phyloP scores from a whole-genome alignment of 1,139 yeast genomes.

The Yamadazyma triangularis region DNA sequence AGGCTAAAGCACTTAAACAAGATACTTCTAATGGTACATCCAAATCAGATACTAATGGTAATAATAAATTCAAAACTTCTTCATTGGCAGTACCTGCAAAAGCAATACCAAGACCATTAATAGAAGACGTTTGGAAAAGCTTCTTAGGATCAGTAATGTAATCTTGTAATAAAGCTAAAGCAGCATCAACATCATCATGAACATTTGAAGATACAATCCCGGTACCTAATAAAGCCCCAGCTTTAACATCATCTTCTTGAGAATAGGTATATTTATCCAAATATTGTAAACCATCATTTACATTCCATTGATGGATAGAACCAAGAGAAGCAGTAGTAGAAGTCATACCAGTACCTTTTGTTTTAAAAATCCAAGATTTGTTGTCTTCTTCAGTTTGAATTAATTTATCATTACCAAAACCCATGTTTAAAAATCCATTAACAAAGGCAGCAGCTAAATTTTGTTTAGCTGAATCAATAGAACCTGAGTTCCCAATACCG shows the following conservation, averaged over 20 bases:
- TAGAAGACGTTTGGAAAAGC: conserved; percentile 71
- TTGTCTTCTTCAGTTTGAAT: conserved; percentile 70
- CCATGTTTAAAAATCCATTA: conserved; percentile 86
- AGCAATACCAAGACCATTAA: conserved; percentile 89
- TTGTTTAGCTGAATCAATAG: conserved; percentile 92
- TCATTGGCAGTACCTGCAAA: conserved; percentile 93
- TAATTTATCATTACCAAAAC: conserved; percentile 83
- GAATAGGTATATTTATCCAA: conserved; percentile 88
- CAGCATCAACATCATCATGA: conserved; percentile 94
- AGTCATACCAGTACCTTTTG: conserved; percentile 90
- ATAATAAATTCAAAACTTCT: conserved; percentile 69
- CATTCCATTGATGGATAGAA: conserved; percentile 87
- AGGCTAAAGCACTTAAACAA: conserved; percentile 82
- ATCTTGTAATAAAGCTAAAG: conserved; percentile 79
- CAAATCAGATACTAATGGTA: conserved; percentile 85
- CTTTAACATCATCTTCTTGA: conserved; percentile 81
- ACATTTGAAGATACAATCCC: conserved; percentile 94
- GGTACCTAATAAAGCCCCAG: conserved; percentile 95
- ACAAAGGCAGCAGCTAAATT: conserved; percentile 95
- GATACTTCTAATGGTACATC: conserved; percentile 73
- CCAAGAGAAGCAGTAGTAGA: conserved; percentile 94
- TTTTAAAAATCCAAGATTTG: conserved; percentile 83
- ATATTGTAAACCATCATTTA: conserved; percentile 81
- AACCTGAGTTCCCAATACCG: conserved; percentile 54
- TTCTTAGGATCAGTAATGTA: conserved; percentile 52